phyloP scores from a whole-genome alignment of 129 eudicot species.

The Rutidosis leptorrhynchoides region DNA sequence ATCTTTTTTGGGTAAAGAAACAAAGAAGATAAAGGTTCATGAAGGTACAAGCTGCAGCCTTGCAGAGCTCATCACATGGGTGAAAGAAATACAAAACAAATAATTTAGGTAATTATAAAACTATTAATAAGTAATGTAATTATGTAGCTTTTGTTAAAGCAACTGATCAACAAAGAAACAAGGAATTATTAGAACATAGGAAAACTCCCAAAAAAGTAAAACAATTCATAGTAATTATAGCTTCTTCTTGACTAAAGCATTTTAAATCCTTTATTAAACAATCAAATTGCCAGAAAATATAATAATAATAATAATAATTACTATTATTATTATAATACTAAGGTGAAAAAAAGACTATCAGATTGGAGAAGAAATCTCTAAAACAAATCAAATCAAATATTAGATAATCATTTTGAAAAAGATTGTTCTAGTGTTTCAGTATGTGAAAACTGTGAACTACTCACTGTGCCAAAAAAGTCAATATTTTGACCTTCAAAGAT shows the following conservation, averaged over 20 bases:
- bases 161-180: conserved; percentile 29
- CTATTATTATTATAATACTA: no score
- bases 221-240: conserved; percentile 16
- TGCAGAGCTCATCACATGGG: conserved; percentile 37
- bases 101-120: conserved; percentile 7
- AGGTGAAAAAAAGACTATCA: not conserved
- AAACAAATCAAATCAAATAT: conserved; percentile 18
- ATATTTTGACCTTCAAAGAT: not conserved
- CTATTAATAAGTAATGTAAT: not conserved
- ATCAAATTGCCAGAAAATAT: conserved; percentile 11
- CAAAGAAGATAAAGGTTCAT: conserved; percentile 24
- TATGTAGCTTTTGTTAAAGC: conserved; percentile 29
- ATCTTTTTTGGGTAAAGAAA: conserved; percentile 23
- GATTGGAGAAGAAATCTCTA: not conserved
- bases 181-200: conserved; percentile 31
- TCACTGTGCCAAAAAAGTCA: conserved; percentile 7
- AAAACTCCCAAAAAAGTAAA: conserved; percentile 28
- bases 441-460: not conserved
- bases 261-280: conserved; percentile 24
- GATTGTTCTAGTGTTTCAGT: conserved; percentile 2
- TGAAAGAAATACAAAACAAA: conserved; percentile 22
- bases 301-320: not conserved
- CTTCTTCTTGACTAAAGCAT: conserved; percentile 45
- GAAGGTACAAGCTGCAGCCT: conserved; percentile 33
- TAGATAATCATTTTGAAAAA: conserved; percentile 14